These are phyloP conservation scores for Zea luxurians DNA, from an alignment of 176 grass and related monocot species.

Conservation along the genomic window DNA sequence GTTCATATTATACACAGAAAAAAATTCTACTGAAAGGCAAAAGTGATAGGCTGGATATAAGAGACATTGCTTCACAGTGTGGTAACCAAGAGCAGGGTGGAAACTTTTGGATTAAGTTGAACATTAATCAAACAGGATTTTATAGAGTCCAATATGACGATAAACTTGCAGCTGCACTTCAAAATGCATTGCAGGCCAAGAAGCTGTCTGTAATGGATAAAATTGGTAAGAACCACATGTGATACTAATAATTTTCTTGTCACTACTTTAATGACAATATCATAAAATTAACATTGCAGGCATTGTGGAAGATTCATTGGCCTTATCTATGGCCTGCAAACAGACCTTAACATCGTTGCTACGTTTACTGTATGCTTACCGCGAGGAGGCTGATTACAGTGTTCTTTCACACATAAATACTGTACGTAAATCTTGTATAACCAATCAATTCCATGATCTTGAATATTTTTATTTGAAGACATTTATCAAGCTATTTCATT, in stretches of 20 bases:
- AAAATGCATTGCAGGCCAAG: conserved; percentile 62
- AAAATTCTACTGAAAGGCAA: conserved; percentile 63
- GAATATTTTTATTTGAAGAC: not conserved
- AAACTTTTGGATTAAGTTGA: conserved; percentile 81
- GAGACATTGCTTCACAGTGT: conserved; percentile 39
- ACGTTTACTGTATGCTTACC: conserved; percentile 65
- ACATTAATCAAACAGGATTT: conserved; percentile 80
- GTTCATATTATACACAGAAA: conserved; percentile 60
- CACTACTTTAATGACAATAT: conserved; percentile 9
- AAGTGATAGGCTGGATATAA: conserved; percentile 59
- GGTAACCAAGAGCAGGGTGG: conserved; percentile 35
- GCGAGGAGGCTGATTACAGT: conserved; percentile 60
- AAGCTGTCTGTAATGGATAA: conserved; percentile 76
- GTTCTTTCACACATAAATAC: conserved; percentile 68
- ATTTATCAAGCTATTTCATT: conserved; percentile 27
- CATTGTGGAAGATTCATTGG: conserved; percentile 70
- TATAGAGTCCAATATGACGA: conserved; percentile 88
- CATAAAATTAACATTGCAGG: conserved; percentile 54
- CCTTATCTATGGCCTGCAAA: conserved; percentile 66
- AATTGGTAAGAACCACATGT: conserved; percentile 60
- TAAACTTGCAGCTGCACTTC: conserved; percentile 63
- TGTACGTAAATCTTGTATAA: conserved; percentile 51
- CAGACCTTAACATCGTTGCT: conserved; percentile 71
- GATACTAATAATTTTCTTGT: conserved; percentile 18
- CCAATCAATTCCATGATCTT: conserved; percentile 11